Conservation (phyloP, 2,329 filamentous ascomycete species). For the Thelonectria discophora region DNA sequence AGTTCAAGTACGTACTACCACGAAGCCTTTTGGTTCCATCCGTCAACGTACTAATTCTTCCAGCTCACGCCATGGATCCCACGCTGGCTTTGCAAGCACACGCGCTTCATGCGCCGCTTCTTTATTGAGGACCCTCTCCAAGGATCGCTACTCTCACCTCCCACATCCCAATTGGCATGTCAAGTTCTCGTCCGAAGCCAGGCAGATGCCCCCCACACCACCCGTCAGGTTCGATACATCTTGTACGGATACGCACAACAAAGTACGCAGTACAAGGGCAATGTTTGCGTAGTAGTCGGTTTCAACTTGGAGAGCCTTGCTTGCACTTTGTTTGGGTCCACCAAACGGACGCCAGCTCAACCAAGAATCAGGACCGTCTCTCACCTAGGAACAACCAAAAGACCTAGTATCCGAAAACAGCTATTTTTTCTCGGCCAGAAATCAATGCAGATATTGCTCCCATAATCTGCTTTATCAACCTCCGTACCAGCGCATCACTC, state of each 20-base stretch:
- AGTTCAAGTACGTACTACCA: background rate
- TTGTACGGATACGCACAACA: constrained; percentile 3
- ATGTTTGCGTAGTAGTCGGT: background rate
- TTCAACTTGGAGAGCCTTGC: constrained; percentile 1
- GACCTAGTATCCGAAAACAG: too few species aligned
- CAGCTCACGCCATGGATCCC: background rate
- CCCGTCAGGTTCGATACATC: background rate
- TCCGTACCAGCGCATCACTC: too few species aligned
- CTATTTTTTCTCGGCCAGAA: too few species aligned
- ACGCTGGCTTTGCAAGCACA: background rate
- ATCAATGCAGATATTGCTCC: too few species aligned
- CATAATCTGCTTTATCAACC: background rate
- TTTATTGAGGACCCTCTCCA: background rate
- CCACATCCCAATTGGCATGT: constrained; percentile 4
- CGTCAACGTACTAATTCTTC: background rate
- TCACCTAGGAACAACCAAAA: background rate
- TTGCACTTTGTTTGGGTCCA: background rate
- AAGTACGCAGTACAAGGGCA: background rate
- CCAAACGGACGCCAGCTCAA: constrained; percentile 1
- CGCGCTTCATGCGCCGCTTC: background rate
- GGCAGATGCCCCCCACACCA: constrained; percentile 6
- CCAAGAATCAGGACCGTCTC: too few species aligned
- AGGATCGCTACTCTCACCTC: constrained; percentile 11
- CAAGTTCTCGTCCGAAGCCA: constrained; percentile 9
- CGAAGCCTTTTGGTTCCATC: constrained; percentile 2